Evolutionary conservation across 75 land plant genomes (phyloP), one percentile per base, ranked within the genome.

Genomic region (Cunninghamia lanceolata): DNA sequence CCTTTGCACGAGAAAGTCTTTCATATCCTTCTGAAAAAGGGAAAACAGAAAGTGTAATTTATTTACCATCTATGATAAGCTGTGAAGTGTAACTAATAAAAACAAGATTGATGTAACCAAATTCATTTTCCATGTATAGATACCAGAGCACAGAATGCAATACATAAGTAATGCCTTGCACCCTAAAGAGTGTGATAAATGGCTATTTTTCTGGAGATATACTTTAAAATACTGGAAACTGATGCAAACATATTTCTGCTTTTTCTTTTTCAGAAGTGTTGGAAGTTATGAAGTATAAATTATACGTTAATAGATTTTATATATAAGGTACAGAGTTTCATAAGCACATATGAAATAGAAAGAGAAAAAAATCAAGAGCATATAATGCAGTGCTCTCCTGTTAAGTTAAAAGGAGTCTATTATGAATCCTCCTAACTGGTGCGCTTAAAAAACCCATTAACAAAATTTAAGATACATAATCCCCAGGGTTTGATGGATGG

Each of bases 11-110:
- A 78, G 87, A 85, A 83, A 93, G 30, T 6, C 70, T 82, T 83
- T 93, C 94, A 85, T 91, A 93, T 86, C 94, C 94, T 66, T 93
- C 94, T 93, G 90, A 10, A 87, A 25, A 56, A 21, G 52, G 46
- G 19, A 82, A 54, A 34, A 47, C 16, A 83, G 46, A 9, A 40
- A 45, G 68, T 83, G 70, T 34, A 80, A 32, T 43, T 80, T 47
- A 45, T 10, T 42, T 80, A n/a, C 50, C 14, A 43, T 80, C 45
- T 80, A 43, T 45, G 47, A 9, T 79, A 45, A 43, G 45, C n/a
- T 79, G 25, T 43, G 82, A 79, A 17, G 46, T 36, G 40, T 36
- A 76, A 76, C 39, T 76, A 1, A 17, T 28, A 42, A 79, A 76
- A 43, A 79, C n/a, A 79, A 79, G 16, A 36, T 76, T 76, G 40